Base-by-base conservation (phyloP, 306 rosid genomes). In the Amphicarpaea edgeworthii region DNA sequence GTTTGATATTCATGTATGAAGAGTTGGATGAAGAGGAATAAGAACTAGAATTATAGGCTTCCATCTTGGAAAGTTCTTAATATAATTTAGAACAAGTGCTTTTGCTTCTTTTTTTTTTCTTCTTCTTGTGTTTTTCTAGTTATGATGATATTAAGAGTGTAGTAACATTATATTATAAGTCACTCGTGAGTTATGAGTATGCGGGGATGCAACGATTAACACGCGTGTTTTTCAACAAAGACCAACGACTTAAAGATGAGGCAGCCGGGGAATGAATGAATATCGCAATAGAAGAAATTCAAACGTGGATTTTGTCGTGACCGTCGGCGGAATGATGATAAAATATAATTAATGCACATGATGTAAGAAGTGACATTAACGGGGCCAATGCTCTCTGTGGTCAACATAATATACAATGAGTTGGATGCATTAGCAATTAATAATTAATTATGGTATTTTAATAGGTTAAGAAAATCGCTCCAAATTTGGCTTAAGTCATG, bases 301-400 rank as follows among this genome's bases (percentile, higher is more conserved):
- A 79, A 78, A 78, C 49, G 10, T 19, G 46, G 16, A 57, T 57
- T 84, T 71, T 81, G 87, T 85, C 89, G n/a, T 79, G 75, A 81
- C 83, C 86, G 89, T 88, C 92, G 89, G 93, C 91, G 75, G 65
- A 45, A 3, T n/a, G n/a, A n/a, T n/a, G n/a, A n/a, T n/a, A n/a
- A 20, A 10, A 10, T 2, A 42, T 12, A 10, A 59, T 28, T 34
- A 34, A 12, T 6, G 4, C 5, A 19, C 4, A 28, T 28, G 4
- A 28, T 21, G 53, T 40, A 64, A 1, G 42, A 55, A 7, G 53
- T 65, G 83, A 61, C 41, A 37, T 26, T 11, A 11, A 59, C 12
- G n/a, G 42, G 42, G 68, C 30, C 12, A 72, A 63, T 21, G 1
- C 5, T 60, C 5, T 60, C 1, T 68, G 32, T 24, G 79, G 88